These are phyloP conservation scores for Phytophthora lateralis DNA, from an alignment of 352 stramenopile species.

Conservation along the genomic window DNA sequence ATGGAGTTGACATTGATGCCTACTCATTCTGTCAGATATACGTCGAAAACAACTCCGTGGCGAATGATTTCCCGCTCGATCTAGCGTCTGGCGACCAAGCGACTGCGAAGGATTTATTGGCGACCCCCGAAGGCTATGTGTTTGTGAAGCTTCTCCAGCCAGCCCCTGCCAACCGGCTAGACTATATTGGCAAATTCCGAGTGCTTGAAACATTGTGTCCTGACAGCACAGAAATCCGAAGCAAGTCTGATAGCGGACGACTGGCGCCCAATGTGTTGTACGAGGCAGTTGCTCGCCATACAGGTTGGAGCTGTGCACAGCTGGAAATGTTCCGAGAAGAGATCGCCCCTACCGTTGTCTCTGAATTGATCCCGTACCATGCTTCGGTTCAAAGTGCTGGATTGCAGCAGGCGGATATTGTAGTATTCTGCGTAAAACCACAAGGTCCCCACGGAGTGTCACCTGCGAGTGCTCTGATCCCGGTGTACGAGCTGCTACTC, in stretches of 20 bases:
- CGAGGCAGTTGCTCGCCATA: slow-evolving; percentile 46
- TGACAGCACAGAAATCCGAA: slow-evolving; percentile 4
- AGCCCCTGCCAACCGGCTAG: slow-evolving; percentile 21
- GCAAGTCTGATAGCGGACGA: slow-evolving; percentile 3
- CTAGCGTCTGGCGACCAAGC: background rate
- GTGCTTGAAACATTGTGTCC: slow-evolving; percentile 29
- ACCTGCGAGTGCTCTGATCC: background rate
- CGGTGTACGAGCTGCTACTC: slow-evolving; percentile 35
- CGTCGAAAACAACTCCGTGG: slow-evolving; percentile 46
- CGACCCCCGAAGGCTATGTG: slow-evolving; percentile 19
- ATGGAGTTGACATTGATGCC: slow-evolving; percentile 83
- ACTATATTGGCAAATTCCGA: slow-evolving; percentile 54
- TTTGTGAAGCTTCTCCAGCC: slow-evolving; percentile 62
- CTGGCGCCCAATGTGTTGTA: slow-evolving; percentile 50
- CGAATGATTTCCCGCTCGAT: slow-evolving; percentile 47
- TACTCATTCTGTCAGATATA: slow-evolving; percentile 86
- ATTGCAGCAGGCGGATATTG: slow-evolving; percentile 63
- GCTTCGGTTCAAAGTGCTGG: slow-evolving; percentile 18
- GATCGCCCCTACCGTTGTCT: slow-evolving; percentile 67
- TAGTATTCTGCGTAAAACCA: slow-evolving; percentile 52
- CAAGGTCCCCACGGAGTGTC: slow-evolving; percentile 15
- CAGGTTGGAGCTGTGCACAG: slow-evolving; percentile 49
- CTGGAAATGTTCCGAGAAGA: slow-evolving; percentile 78
- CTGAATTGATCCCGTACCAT: slow-evolving; percentile 48
- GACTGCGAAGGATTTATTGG: slow-evolving; percentile 12